A percentile compares a stretch with the other conserved stretches of the same genome.
phyloP scores from a whole-genome alignment of 176 grass and related monocot genomes.

The Rhynchospora pubera region DNA sequence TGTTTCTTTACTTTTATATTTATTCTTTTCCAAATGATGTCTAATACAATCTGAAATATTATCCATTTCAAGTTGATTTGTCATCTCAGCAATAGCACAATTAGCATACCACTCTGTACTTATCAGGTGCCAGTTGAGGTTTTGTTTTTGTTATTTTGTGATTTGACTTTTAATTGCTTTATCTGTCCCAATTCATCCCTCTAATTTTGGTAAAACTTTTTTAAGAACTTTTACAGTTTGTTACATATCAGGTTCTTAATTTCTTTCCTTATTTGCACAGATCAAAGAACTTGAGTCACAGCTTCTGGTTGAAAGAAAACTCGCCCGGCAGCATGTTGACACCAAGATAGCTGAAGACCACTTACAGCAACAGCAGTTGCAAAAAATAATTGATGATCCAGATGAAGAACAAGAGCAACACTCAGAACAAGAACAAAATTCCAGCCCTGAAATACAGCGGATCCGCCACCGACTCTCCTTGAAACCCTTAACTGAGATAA shows the following conservation, averaged over 20 bases:
- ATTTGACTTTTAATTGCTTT: not conserved
- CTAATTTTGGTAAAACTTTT: not conserved
- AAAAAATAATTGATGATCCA: slow-evolving; percentile 35
- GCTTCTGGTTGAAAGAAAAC: slow-evolving; percentile 76
- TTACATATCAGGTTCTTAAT: not conserved
- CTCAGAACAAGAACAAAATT: not conserved
- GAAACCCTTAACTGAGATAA: slow-evolving; percentile 22
- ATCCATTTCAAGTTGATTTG: not conserved
- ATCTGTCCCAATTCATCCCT: not conserved
- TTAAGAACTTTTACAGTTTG: not conserved
- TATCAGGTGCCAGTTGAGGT: slow-evolving; percentile 4
- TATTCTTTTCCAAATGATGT: not conserved
- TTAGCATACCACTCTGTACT: not conserved
- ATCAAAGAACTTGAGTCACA: slow-evolving; percentile 93
- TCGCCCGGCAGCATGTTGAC: slow-evolving; percentile 85
- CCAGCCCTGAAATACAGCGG: slow-evolving; percentile 37
- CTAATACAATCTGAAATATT: not conserved
- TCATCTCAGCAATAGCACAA: not conserved
- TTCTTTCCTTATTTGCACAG: slow-evolving; percentile 26
- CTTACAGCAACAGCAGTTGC: slow-evolving; percentile 39
- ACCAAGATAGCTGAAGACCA: slow-evolving; percentile 86
- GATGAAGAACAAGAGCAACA: slow-evolving; percentile 4
- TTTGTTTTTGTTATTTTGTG: too few relatives aligned
- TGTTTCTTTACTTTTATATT: not conserved
- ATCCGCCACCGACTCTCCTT: slow-evolving; percentile 25